phyloP scores from a whole-genome alignment of 768 basidiomycete genomes.

The Tulasnella sp. region DNA sequence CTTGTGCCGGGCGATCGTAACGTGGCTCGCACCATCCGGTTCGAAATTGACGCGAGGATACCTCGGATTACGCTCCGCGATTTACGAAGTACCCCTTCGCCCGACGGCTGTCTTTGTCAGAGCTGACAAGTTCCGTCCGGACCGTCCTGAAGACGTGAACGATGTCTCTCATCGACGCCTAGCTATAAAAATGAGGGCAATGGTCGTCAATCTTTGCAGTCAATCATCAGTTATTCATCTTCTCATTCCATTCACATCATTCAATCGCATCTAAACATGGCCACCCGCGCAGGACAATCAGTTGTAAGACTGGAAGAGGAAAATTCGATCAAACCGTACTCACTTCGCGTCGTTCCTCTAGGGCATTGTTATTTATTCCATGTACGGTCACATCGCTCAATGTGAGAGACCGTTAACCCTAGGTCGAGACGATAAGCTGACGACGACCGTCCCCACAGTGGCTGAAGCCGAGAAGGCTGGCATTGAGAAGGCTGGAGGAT shows the following conservation, averaged over 20 bases:
- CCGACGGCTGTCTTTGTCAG: neutral
- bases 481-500: conserved; percentile 43
- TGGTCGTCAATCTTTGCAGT: neutral
- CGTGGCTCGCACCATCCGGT: neutral
- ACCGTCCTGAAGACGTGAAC: neutral
- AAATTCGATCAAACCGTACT: neutral
- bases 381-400: conserved; percentile 7
- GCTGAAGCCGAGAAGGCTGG: conserved; percentile 51
- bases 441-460: conserved; percentile 43
- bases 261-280: neutral
- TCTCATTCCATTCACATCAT: neutral
- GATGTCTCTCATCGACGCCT: neutral
- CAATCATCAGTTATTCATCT: neutral
- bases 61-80: neutral
- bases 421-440: neutral
- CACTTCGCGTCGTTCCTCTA: neutral
- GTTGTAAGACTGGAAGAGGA: neutral
- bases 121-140: neutral
- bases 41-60: neutral
- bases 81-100: neutral
- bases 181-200: neutral
- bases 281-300: conserved; percentile 10
- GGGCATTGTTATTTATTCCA: conserved; percentile 21
- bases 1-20: no score
- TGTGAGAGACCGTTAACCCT: neutral